phyloP scores from a whole-genome alignment of 2,329 filamentous ascomycete genomes.

The Xylaria sp. region DNA sequence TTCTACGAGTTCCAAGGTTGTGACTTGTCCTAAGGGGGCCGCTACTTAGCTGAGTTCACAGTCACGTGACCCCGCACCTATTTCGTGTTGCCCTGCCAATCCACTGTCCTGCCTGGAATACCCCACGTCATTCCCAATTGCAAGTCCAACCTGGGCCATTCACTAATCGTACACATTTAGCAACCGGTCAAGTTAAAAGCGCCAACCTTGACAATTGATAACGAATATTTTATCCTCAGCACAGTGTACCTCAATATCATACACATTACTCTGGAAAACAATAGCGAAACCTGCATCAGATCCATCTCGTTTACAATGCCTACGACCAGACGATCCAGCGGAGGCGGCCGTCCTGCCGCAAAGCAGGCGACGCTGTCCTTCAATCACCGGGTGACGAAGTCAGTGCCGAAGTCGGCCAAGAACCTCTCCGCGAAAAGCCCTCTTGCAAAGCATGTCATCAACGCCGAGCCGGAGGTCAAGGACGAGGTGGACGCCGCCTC shows the following conservation, averaged over 20 bases:
- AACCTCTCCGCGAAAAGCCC: constrained; percentile 52
- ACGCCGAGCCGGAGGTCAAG: constrained; percentile 34
- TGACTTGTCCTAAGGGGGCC: background rate
- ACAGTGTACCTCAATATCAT: background rate
- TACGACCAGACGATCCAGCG: constrained; percentile 59
- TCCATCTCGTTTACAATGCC: constrained; percentile 55
- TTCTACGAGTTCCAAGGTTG: background rate
- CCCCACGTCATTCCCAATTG: constrained; percentile 46
- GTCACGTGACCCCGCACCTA: constrained; percentile 62
- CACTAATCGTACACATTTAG: background rate
- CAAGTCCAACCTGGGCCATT: constrained; percentile 2
- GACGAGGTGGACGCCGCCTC: constrained; percentile 35
- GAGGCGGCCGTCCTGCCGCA: constrained; percentile 52
- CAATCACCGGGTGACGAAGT: constrained; percentile 67
- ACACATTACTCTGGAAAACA: background rate
- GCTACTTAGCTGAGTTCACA: background rate
- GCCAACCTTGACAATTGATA: constrained; percentile 4
- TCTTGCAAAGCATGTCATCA: constrained; percentile 45
- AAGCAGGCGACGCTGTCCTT: constrained; percentile 70
- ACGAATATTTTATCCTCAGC: constrained; percentile 5
- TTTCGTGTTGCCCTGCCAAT: constrained; percentile 69
- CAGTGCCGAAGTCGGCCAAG: constrained; percentile 60
- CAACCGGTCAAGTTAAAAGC: constrained; percentile 8
- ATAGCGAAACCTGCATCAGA: constrained; percentile 1
- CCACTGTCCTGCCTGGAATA: constrained; percentile 33